phyloP scores from a whole-genome alignment of 1,284 basidiomycete genomes.

The Trametes pubescens region DNA sequence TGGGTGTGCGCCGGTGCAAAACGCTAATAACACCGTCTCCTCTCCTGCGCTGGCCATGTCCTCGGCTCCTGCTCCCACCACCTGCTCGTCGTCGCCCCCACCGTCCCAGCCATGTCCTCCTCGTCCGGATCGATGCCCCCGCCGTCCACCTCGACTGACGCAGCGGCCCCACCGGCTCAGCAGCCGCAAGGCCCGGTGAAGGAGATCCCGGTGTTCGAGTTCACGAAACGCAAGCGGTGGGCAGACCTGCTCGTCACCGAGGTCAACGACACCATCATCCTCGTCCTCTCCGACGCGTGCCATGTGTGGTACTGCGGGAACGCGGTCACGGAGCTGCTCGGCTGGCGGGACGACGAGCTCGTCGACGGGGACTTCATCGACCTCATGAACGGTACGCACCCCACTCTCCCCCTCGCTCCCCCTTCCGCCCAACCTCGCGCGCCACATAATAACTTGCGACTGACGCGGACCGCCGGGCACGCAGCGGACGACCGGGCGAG shows the following conservation, averaged over 20 bases:
- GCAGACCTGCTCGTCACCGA: constrained; percentile 83
- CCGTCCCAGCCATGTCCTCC: constrained; percentile 1
- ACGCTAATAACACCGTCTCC: neutral
- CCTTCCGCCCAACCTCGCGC: neutral
- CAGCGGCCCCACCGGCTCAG: neutral
- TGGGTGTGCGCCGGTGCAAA: neutral
- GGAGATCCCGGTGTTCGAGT: constrained; percentile 62
- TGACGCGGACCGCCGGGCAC: neutral
- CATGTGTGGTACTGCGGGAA: constrained; percentile 76
- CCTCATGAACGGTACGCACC: constrained; percentile 63
- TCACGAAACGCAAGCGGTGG: constrained; percentile 88
- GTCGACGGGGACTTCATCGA: constrained; percentile 71
- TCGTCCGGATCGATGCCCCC: constrained; percentile 9
- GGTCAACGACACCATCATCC: constrained; percentile 74
- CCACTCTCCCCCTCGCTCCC: neutral
- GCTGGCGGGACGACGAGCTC: constrained; percentile 78
- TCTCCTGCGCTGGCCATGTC: constrained; percentile 1
- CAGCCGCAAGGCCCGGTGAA: constrained; percentile 20
- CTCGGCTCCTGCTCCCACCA: neutral
- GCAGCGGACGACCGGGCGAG: constrained; percentile 67
- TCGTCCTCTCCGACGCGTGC: constrained; percentile 69
- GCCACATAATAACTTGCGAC: too few species aligned
- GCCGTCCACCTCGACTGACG: neutral
- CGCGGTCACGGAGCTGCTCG: constrained; percentile 75
- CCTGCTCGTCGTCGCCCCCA: neutral